Percentiles rank a stretch among this genome's conserved stretches.
phyloP scores from a whole-genome alignment of 805 yeast species.

The Ogataea siamensis region DNA sequence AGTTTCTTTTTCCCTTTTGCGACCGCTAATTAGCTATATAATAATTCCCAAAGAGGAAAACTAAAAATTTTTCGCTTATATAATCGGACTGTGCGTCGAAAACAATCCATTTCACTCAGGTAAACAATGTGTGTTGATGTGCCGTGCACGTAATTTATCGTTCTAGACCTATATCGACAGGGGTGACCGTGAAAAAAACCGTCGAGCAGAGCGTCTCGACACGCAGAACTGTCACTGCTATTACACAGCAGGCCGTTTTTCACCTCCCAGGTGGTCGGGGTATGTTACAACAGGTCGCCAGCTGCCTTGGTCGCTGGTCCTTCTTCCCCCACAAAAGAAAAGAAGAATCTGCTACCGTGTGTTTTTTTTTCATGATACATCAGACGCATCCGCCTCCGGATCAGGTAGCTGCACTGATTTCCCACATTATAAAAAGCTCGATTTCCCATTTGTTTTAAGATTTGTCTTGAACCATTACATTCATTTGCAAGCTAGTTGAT shows the following conservation, averaged over 20 bases:
- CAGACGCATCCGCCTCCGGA: conserved; percentile 11
- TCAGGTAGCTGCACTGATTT: conserved; percentile 10
- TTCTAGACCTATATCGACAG: conserved; percentile 11
- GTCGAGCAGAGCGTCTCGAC: no score
- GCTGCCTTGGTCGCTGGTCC: no score
- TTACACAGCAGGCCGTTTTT: no score
- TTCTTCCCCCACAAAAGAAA: conserved; percentile 6
- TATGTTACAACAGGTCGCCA: background rate
- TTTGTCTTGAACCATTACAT: conserved; percentile 13
- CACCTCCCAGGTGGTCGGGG: background rate
- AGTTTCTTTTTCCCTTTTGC: conserved; percentile 2
- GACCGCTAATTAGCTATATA: background rate
- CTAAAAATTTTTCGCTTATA: conserved; percentile 6
- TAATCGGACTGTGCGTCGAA: background rate
- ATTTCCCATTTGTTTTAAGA: conserved; percentile 2
- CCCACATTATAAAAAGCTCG: conserved; percentile 5
- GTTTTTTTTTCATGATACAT: conserved; percentile 3
- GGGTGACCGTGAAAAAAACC: background rate
- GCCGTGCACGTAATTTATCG: conserved; percentile 13
- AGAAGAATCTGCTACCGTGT: background rate
- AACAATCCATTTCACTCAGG: conserved; percentile 4
- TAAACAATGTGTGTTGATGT: conserved; percentile 8
- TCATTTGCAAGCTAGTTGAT: conserved; percentile 7
- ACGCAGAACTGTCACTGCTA: no score
- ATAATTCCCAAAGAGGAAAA: conserved; percentile 3